phyloP scores from a whole-genome alignment of 2,329 filamentous ascomycete genomes.

The Ambrosiella cleistominuta region DNA sequence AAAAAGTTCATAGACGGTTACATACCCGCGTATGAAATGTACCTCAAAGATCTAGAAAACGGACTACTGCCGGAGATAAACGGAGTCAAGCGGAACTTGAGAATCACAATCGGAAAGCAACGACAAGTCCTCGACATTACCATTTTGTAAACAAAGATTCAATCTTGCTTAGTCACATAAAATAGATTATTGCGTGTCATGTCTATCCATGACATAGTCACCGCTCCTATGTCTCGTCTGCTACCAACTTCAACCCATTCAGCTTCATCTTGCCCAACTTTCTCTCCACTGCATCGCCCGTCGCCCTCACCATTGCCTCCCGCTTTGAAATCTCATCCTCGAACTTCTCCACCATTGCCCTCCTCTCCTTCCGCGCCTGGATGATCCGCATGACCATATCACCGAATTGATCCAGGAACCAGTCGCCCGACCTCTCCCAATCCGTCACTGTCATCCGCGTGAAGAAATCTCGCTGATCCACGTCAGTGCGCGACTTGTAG shows the following conservation, averaged over 20 bases:
- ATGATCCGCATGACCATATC: slow-evolving; percentile 31
- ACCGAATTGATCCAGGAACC: slow-evolving; percentile 39
- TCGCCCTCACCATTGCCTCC: slow-evolving; percentile 35
- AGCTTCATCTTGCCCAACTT: slow-evolving; percentile 38
- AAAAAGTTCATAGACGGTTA: slow-evolving; percentile 53
- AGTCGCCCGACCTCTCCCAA: slow-evolving; percentile 42
- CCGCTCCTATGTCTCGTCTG: slow-evolving; percentile 7
- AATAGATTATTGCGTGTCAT: too few species aligned
- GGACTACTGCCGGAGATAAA: slow-evolving; percentile 12
- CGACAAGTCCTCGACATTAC: slow-evolving; percentile 37
- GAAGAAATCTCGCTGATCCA: slow-evolving; percentile 34
- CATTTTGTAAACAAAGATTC: background rate
- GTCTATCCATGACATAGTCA: background rate
- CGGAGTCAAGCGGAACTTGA: slow-evolving; percentile 37
- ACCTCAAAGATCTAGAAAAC: slow-evolving; percentile 1
- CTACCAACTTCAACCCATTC: slow-evolving; percentile 38
- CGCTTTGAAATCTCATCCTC: slow-evolving; percentile 37
- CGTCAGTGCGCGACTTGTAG: slow-evolving; percentile 28
- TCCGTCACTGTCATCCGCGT: slow-evolving; percentile 34
- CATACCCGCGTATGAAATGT: slow-evolving; percentile 57
- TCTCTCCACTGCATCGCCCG: slow-evolving; percentile 34
- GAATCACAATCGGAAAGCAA: slow-evolving; percentile 42
- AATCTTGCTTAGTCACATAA: too few species aligned
- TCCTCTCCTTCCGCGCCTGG: slow-evolving; percentile 31
- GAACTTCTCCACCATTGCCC: slow-evolving; percentile 31